Base-by-base conservation (phyloP, 2,329 filamentous ascomycete species). In the Botryotinia calthae region DNA sequence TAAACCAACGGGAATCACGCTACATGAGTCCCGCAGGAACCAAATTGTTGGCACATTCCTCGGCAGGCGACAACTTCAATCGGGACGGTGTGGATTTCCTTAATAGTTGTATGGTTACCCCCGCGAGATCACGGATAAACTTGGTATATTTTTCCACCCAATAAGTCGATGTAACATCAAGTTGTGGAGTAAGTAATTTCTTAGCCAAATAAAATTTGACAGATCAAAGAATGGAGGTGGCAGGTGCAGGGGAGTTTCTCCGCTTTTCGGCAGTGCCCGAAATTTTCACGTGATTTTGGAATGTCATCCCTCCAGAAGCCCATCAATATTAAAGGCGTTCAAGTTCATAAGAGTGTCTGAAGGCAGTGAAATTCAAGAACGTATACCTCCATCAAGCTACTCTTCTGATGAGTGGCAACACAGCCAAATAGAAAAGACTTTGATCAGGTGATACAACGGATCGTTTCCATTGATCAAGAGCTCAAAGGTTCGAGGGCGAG, bases 211-310 rank as follows among this genome's bases (percentile, higher is more conserved):
- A 16, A 18, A 65, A 25, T 65, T 66, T 51, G 63, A 51, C 63
- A 66, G 22, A 20, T 25, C 6, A 37, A 66, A 54, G 14, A 67
- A 67, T 67, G 65, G 34, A 67, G 48, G 65, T 67, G 48, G 65
- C 34, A 56, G 65, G 48, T 67, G 65, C 64, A 56, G 40, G 34
- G 62, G 14, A 31, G n/a, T 28, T 67, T 67, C 48, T 67, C 65
- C 65, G 65, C 25, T 54, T 56, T 56, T 56, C 51, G 51, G 51
- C 51, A 56, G 14, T 56, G 28, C 51, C 51, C 51, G 51, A 56
- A 7, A 2, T 2, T 2, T 56, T 1, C n/a, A 56, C n/a, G 51
- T 56, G 51, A 56, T 2, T 18, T 2, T 56, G 16, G n/a, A 16
- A 9, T 56, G 51, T 28, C n/a, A 18, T 54, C 14, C 16, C n/a